phyloP scores from a whole-genome alignment of 1,284 basidiomycete species.

The Bjerkandera adusta region DNA sequence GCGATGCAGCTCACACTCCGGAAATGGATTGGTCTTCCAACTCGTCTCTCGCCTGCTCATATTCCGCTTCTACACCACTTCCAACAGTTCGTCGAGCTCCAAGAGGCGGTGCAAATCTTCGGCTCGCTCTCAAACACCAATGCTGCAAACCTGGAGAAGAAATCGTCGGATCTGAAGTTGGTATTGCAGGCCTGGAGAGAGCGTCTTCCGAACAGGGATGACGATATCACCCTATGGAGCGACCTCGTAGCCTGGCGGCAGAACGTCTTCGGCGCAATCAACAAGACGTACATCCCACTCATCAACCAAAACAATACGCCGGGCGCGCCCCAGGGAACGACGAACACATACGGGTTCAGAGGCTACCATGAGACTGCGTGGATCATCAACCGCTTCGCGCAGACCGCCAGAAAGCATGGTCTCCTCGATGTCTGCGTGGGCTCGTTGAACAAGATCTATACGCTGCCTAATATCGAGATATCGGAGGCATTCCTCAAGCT shows the following conservation, averaged over 20 bases:
- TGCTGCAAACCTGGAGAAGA: slow-evolving; percentile 89
- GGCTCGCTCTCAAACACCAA: slow-evolving; percentile 87
- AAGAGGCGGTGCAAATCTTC: slow-evolving; percentile 96
- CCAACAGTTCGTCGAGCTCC: slow-evolving; percentile 98
- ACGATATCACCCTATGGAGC: slow-evolving; percentile 99
- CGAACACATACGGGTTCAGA: slow-evolving; percentile 91
- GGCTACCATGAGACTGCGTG: slow-evolving; percentile 99
- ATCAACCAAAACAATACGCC: slow-evolving; percentile 57
- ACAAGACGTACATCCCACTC: slow-evolving; percentile 93
- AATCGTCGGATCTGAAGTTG: slow-evolving; percentile 94
- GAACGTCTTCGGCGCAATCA: slow-evolving; percentile 90
- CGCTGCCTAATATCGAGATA: slow-evolving; percentile 98
- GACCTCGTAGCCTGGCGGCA: slow-evolving; percentile 98
- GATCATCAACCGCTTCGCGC: slow-evolving; percentile 99
- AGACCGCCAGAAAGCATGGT: slow-evolving; percentile 97
- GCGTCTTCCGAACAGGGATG: slow-evolving; percentile 92
- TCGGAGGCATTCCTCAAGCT: slow-evolving; percentile 99
- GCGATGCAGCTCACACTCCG: slow-evolving; percentile 95
- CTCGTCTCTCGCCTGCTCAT: slow-evolving; percentile 87
- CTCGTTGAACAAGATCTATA: slow-evolving; percentile 97
- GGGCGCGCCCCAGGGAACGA: slow-evolving; percentile 49
- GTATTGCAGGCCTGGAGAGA: slow-evolving; percentile 98
- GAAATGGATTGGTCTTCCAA: slow-evolving; percentile 93
- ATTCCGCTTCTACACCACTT: slow-evolving; percentile 96
- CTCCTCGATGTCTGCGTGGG: slow-evolving; percentile 95